Conservation (phyloP, 2,329 filamentous ascomycete genomes). For the Fusarium zealandicum region DNA sequence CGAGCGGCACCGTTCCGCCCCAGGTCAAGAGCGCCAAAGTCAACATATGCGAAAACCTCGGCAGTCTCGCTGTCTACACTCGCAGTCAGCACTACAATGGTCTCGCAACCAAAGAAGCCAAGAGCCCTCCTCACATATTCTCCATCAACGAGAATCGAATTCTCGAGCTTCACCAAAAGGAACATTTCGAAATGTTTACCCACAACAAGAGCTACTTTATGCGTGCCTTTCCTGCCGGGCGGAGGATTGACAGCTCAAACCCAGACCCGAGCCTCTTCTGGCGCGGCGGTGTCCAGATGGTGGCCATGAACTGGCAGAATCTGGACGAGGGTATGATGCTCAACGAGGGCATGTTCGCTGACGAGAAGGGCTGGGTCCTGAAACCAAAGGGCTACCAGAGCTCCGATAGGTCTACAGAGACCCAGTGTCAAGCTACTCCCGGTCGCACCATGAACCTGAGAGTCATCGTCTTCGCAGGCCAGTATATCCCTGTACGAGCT, state of each 20-base stretch:
- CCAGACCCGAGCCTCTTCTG: constrained; percentile 92
- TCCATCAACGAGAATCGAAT: constrained; percentile 89
- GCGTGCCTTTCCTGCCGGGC: constrained; percentile 85
- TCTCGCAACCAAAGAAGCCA: constrained; percentile 70
- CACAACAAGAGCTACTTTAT: constrained; percentile 92
- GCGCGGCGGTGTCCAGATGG: constrained; percentile 96
- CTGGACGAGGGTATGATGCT: constrained; percentile 95
- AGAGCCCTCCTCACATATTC: constrained; percentile 75
- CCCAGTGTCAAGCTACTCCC: constrained; percentile 55
- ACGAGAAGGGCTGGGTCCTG: constrained; percentile 81
- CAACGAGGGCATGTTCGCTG: constrained; percentile 97
- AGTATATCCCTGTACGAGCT: constrained; percentile 62
- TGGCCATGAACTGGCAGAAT: constrained; percentile 96
- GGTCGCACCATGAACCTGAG: constrained; percentile 68
- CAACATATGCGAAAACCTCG: constrained; percentile 73
- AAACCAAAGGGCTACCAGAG: constrained; percentile 80
- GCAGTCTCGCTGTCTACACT: constrained; percentile 83
- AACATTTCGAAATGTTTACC: constrained; percentile 76
- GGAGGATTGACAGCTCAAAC: constrained; percentile 87
- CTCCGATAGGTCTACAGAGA: constrained; percentile 48
- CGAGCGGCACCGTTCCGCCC: constrained; percentile 13
- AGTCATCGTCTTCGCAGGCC: constrained; percentile 78
- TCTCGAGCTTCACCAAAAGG: constrained; percentile 61
- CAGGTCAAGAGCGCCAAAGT: constrained; percentile 54
- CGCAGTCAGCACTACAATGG: constrained; percentile 81